A percentile compares a stretch with the other conserved stretches of the same genome.
Evolutionary conservation across 257 asterid species (phyloP).

Genomic region (Scutellaria barbata): DNA sequence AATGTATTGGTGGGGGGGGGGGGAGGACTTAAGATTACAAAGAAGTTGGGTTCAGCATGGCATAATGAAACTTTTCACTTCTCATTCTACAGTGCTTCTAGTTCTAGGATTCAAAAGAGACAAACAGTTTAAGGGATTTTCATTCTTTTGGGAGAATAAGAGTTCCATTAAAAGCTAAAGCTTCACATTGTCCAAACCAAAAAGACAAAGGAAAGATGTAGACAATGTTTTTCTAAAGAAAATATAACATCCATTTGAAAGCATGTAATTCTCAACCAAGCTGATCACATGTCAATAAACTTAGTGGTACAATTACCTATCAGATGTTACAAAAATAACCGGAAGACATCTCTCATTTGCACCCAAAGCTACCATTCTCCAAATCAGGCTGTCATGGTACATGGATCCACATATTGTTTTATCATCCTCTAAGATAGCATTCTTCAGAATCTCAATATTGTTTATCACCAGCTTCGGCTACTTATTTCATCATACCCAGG

Average conservation of each 20-base stretch:
- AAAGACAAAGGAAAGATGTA: not conserved
- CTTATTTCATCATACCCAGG: conserved; percentile 46
- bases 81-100: not conserved
- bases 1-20: too few relatives aligned
- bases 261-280: conserved; percentile 18
- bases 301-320: conserved; percentile 58
- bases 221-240: not conserved
- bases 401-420: conserved; percentile 68
- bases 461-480: conserved; percentile 97
- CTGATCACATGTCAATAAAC: conserved; percentile 10
- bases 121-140: not conserved
- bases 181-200: not conserved
- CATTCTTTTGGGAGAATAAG: not conserved
- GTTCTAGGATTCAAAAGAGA: not conserved
- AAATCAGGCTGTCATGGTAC: conserved; percentile 95
- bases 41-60: not conserved
- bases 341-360: conserved; percentile 90
- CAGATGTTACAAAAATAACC: conserved; percentile 80
- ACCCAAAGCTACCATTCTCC: conserved; percentile 91
- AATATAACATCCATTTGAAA: not conserved
- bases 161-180: not conserved
- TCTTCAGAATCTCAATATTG: conserved; percentile 89
- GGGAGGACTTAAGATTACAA: too few relatives aligned
- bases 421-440: conserved; percentile 68
- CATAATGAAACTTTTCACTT: not conserved